These are phyloP conservation scores for Salix udensis DNA, from an alignment of 345 rosid genomes.

Conservation along the genomic window DNA sequence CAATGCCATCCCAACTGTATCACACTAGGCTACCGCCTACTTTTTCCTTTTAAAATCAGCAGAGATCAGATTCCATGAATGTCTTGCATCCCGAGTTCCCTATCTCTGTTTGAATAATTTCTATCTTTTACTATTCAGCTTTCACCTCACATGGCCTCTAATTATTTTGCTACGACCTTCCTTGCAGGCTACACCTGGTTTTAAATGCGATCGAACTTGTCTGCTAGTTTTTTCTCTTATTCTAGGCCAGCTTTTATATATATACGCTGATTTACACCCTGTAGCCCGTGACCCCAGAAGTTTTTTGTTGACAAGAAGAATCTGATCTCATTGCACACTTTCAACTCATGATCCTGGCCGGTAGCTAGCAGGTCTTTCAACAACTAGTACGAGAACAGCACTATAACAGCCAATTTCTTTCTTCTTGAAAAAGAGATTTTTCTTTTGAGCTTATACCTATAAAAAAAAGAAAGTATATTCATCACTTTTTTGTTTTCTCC, in stretches of 20 bases:
- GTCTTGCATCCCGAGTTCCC: not conserved
- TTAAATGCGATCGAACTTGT: no score
- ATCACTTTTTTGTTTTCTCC: not conserved
- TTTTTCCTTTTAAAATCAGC: not conserved
- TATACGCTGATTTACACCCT: not conserved
- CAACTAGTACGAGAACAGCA: not conserved
- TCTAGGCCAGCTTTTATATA: not conserved
- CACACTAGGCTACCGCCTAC: no score
- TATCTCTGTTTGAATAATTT: constrained; percentile 5
- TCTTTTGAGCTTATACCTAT: not conserved
- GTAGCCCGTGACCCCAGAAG: not conserved
- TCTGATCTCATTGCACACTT: not conserved
- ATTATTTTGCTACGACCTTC: not conserved
- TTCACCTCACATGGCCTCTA: constrained; percentile 8
- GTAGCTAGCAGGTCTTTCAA: not conserved
- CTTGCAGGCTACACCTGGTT: constrained; percentile 17
- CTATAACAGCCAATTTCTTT: not conserved
- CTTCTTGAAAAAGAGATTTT: not conserved
- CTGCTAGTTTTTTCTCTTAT: no score
- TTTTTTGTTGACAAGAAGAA: no score
- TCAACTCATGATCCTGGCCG: not conserved
- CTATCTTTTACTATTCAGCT: not conserved
- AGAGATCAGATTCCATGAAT: constrained; percentile 13
- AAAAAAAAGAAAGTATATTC: not conserved
- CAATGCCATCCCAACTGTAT: not conserved